Evolutionary conservation across 306 rosid species (phyloP).

Genomic region (Calophaca sinica): DNA sequence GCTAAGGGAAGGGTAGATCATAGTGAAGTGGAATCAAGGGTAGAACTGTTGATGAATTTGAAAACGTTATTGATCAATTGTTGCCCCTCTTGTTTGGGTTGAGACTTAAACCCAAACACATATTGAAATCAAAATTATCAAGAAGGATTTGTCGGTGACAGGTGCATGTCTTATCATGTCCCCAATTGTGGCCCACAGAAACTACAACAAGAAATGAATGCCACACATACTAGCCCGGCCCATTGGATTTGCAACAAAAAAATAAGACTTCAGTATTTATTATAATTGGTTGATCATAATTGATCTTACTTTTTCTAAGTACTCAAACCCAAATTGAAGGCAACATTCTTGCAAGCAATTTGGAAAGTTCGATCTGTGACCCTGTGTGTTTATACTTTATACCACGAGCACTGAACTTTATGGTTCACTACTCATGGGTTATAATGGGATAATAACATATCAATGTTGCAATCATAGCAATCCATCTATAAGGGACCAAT

Average conservation of each 20-base stretch:
- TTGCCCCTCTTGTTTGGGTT: not conserved
- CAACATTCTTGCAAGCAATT: slow-evolving; percentile 45
- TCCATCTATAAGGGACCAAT: slow-evolving; percentile 34
- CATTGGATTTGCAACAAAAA: slow-evolving; percentile 25
- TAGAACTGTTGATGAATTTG: slow-evolving; percentile 41
- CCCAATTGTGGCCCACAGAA: slow-evolving; percentile 44
- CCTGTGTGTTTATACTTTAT: too few relatives aligned
- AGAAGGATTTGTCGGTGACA: not conserved
- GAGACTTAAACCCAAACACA: slow-evolving; percentile 28
- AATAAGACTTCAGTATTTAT: not conserved
- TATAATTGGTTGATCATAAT: slow-evolving; percentile 36
- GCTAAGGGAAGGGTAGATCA: slow-evolving; percentile 47
- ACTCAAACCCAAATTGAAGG: slow-evolving; percentile 46
- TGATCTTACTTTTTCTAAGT: too few relatives aligned
- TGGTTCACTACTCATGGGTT: slow-evolving; percentile 34
- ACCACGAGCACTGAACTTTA: slow-evolving; percentile 34
- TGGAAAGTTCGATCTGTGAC: slow-evolving; percentile 40
- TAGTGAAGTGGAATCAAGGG: slow-evolving; percentile 39
- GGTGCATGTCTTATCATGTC: slow-evolving; percentile 40
- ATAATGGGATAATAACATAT: slow-evolving; percentile 26
- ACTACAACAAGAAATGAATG: slow-evolving; percentile 35
- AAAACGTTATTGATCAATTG: slow-evolving; percentile 19
- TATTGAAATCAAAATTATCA: slow-evolving; percentile 30
- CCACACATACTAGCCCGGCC: slow-evolving; percentile 41
- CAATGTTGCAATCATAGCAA: slow-evolving; percentile 51